Evolutionary conservation across 306 rosid species (phyloP).

Genomic region (Medicago lupulina): DNA sequence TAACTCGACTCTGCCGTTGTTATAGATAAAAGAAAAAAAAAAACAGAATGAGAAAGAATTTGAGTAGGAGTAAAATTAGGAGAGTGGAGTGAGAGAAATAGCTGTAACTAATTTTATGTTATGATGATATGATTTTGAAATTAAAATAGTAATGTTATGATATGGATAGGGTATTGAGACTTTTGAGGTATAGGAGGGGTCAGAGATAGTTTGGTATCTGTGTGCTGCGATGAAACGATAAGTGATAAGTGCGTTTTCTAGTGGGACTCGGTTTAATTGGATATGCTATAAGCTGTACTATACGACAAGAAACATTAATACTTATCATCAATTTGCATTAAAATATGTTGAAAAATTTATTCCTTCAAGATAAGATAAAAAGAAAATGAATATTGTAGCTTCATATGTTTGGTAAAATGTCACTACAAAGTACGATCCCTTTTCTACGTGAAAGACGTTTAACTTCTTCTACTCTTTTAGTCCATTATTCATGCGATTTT

Average conservation of each 20-base stretch:
- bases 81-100: too few species aligned
- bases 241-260: conserved; percentile 50
- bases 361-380: not conserved
- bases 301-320: not conserved
- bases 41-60: too few species aligned
- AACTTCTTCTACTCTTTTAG: not conserved
- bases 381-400: not conserved
- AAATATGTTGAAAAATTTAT: not conserved
- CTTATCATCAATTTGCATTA: not conserved
- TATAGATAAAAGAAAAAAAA: too few species aligned
- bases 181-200: conserved; percentile 35
- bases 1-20: too few species aligned
- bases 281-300: conserved; percentile 5
- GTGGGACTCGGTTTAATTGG: not conserved
- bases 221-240: conserved; percentile 42
- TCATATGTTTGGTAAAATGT: not conserved
- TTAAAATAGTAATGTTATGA: too few species aligned
- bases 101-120: too few species aligned
- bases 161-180: conserved; percentile 38
- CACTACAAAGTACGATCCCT: not conserved
- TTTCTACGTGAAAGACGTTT: not conserved
- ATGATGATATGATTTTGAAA: too few species aligned
- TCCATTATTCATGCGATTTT: too few species aligned
- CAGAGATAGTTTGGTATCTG: conserved; percentile 29
- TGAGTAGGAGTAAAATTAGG: too few species aligned